These are phyloP conservation scores for Colletotrichum tabaci DNA, from an alignment of 2,329 filamentous ascomycete genomes.

Conservation along the genomic window DNA sequence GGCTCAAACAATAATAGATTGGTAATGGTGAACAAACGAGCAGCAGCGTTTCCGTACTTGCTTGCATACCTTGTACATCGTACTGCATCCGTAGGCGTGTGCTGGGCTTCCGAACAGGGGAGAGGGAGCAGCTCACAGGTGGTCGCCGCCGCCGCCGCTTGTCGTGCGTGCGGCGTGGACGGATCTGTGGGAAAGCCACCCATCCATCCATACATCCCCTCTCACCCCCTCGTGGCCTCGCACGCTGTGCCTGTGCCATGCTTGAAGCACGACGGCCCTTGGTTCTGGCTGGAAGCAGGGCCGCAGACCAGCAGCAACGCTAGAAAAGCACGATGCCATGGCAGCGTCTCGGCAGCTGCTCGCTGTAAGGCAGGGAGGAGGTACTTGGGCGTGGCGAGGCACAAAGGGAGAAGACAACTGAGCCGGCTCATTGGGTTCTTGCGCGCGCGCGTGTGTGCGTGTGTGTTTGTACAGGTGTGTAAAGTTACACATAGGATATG, in stretches of 20 bases:
- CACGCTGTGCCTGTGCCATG: constrained; percentile 4
- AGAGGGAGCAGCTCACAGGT: constrained; percentile 13
- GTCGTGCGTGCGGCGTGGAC: constrained; percentile 33
- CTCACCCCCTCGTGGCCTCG: constrained; percentile 20
- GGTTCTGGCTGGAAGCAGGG: constrained; percentile 18
- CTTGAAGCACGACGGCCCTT: constrained; percentile 25
- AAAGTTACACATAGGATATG: background rate
- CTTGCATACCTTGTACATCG: constrained; percentile 3
- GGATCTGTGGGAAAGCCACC: constrained; percentile 24
- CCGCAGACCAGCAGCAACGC: constrained; percentile 31
- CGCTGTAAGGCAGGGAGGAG: background rate
- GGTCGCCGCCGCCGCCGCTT: background rate
- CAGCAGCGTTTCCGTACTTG: background rate
- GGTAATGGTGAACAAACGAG: constrained; percentile 28
- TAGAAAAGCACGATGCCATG: constrained; percentile 15
- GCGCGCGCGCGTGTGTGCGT: no score
- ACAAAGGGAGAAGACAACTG: background rate
- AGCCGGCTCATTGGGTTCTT: background rate
- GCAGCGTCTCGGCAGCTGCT: constrained; percentile 32
- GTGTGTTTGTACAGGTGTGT: background rate
- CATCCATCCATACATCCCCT: constrained; percentile 5
- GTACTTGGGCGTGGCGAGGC: background rate
- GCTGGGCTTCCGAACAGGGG: background rate
- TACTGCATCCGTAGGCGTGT: background rate
- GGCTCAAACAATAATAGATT: constrained; percentile 31